Conservation (phyloP, 2,329 filamentous ascomycete genomes). For the Aspergillus texensis region DNA sequence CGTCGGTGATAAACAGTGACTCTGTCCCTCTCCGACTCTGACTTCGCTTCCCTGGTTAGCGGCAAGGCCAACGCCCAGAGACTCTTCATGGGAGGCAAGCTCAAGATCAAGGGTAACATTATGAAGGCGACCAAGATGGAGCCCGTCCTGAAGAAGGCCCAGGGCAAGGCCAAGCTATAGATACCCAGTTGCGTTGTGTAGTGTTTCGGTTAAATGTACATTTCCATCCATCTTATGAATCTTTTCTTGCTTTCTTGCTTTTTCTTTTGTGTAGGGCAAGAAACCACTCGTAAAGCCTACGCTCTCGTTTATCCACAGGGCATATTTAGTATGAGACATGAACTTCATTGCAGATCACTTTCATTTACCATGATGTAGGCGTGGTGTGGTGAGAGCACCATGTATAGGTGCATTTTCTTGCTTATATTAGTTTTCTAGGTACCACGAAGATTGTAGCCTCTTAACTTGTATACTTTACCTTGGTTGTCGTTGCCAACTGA, state of each 20-base stretch:
- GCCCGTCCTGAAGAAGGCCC: conserved; percentile 85
- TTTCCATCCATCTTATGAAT: not conserved
- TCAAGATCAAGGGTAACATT: conserved; percentile 97
- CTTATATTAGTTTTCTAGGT: not conserved
- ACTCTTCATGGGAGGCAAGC: conserved; percentile 96
- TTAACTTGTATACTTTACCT: not conserved
- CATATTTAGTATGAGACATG: not conserved
- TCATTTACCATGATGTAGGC: not conserved
- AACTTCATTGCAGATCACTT: not conserved
- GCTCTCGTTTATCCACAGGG: not conserved
- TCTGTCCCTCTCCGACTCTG: conserved; percentile 78
- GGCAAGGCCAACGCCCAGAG: conserved; percentile 94
- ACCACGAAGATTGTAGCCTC: not conserved
- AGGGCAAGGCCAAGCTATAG: conserved; percentile 82
- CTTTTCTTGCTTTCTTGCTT: too few relatives aligned
- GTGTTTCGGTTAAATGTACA: not conserved
- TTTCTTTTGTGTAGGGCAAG: not conserved
- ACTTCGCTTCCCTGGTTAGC: conserved; percentile 79
- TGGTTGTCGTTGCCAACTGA: not conserved
- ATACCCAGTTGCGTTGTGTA: conserved; percentile 28
- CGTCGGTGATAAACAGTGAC: conserved; percentile 63
- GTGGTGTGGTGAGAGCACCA: not conserved
- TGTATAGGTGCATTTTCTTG: not conserved
- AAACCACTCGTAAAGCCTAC: not conserved
- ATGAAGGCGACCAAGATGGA: conserved; percentile 99